Evolutionary conservation across 1,139 yeast species (phyloP).

Genomic region (Saccharomyces uvarum): DNA sequence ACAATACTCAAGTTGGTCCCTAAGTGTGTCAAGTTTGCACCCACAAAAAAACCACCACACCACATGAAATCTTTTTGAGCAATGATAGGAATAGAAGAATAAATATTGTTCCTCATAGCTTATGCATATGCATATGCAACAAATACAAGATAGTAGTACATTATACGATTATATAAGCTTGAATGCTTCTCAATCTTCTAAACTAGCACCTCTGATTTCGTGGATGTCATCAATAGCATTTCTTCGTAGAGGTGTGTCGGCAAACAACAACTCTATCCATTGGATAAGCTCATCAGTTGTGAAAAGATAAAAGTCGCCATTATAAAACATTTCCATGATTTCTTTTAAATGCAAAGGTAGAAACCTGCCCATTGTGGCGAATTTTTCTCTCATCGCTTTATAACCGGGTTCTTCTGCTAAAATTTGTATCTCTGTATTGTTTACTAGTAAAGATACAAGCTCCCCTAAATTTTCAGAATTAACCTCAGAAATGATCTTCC

Average conservation of each 20-base stretch:
- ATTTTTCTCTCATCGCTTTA: conserved; percentile 25
- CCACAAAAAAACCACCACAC: background rate
- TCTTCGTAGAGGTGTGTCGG: conserved; percentile 61
- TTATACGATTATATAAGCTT: background rate
- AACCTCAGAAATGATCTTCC: conserved; percentile 30
- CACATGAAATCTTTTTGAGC: background rate
- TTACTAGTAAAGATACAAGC: conserved; percentile 19
- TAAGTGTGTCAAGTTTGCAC: background rate
- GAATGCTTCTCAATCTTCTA: conserved; percentile 9
- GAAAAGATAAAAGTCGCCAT: conserved; percentile 67
- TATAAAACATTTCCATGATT: conserved; percentile 62
- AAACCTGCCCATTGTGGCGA: conserved; percentile 29
- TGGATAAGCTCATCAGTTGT: conserved; percentile 56
- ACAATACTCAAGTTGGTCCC: background rate
- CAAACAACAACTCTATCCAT: conserved; percentile 57
- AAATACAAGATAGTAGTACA: background rate
- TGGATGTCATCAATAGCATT: conserved; percentile 54
- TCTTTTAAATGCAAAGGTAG: conserved; percentile 53
- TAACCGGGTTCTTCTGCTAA: conserved; percentile 13
- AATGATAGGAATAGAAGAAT: background rate
- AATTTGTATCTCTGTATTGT: conserved; percentile 14
- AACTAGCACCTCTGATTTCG: conserved; percentile 36
- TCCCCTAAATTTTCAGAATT: conserved; percentile 28
- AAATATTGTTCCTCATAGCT: background rate
- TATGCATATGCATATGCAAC: background rate